Evolutionary conservation across 169 alveolate genomes (phyloP).

Genomic region (Plasmodium inui): DNA sequence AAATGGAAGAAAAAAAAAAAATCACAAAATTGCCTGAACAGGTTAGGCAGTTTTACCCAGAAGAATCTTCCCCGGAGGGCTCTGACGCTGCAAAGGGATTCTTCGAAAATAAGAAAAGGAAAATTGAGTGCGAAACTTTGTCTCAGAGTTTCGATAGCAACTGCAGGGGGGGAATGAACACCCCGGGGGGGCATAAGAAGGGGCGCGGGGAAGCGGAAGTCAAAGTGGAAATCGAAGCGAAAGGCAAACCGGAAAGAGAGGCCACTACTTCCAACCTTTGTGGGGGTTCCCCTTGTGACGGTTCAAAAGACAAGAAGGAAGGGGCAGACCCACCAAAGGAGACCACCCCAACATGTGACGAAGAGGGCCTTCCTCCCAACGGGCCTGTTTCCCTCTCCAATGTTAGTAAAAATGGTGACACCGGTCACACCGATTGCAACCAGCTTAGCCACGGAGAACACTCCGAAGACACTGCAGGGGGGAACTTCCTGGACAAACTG

Average conservation of each 20-base stretch:
- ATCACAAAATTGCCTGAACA: not conserved
- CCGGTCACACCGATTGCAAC: not conserved
- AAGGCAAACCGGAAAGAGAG: not conserved
- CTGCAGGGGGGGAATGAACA: not conserved
- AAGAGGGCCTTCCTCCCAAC: not conserved
- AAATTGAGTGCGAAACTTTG: not conserved
- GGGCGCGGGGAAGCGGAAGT: not conserved
- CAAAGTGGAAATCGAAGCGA: too few relatives aligned
- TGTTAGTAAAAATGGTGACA: not conserved
- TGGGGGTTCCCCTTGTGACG: not conserved
- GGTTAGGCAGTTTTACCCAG: not conserved
- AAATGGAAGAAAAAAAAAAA: not conserved
- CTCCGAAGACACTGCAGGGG: not conserved
- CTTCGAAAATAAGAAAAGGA: not conserved
- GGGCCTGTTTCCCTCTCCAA: not conserved
- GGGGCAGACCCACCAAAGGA: not conserved
- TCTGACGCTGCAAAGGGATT: not conserved
- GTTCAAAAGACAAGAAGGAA: not conserved
- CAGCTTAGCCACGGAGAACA: not conserved
- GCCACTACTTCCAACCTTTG: not conserved
- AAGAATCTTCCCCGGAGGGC: not conserved
- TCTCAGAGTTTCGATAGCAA: not conserved
- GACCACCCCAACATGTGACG: not conserved
- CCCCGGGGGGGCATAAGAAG: not conserved
- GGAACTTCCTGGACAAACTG: slow-evolving; percentile 15